Evolutionary conservation across 805 yeast genomes (phyloP).

Genomic region (Starmera dryadoides): DNA sequence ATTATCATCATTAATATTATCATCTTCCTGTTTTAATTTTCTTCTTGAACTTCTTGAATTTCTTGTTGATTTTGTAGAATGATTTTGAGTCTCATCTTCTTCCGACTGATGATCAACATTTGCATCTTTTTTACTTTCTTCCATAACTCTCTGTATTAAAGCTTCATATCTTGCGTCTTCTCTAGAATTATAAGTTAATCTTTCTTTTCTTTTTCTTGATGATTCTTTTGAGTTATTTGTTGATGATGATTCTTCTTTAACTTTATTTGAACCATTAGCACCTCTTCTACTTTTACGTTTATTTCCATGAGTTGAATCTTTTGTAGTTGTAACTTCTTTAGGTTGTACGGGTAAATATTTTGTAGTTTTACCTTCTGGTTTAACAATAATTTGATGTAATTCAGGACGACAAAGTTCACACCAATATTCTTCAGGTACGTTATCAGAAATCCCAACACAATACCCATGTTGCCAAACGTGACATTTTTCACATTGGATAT

Average conservation of each 20-base stretch:
- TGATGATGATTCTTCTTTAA: constrained; percentile 4
- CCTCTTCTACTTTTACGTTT: constrained; percentile 8
- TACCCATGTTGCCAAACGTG: constrained; percentile 97
- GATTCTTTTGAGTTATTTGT: not conserved
- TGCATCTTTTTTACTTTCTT: constrained; percentile 31
- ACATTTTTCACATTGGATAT: constrained; percentile 84
- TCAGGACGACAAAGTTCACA: constrained; percentile 91
- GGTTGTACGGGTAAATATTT: constrained; percentile 40
- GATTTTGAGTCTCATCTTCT: not conserved
- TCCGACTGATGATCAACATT: constrained; percentile 8
- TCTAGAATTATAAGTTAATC: constrained; percentile 31
- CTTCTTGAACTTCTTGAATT: constrained; percentile 2
- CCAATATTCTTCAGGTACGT: constrained; percentile 90
- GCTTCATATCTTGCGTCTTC: constrained; percentile 37
- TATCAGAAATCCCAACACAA: constrained; percentile 80
- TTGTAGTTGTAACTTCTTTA: constrained; percentile 10
- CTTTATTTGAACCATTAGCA: not conserved
- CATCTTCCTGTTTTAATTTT: not conserved
- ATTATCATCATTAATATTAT: not conserved
- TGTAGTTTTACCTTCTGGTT: constrained; percentile 40
- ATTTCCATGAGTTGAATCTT: constrained; percentile 17
- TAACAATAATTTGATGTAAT: constrained; percentile 51
- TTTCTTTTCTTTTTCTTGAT: constrained; percentile 21
- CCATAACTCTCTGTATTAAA: constrained; percentile 32
- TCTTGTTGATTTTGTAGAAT: not conserved